phyloP scores from a whole-genome alignment of 305 asterid species.

The Fraxinus sp. region DNA sequence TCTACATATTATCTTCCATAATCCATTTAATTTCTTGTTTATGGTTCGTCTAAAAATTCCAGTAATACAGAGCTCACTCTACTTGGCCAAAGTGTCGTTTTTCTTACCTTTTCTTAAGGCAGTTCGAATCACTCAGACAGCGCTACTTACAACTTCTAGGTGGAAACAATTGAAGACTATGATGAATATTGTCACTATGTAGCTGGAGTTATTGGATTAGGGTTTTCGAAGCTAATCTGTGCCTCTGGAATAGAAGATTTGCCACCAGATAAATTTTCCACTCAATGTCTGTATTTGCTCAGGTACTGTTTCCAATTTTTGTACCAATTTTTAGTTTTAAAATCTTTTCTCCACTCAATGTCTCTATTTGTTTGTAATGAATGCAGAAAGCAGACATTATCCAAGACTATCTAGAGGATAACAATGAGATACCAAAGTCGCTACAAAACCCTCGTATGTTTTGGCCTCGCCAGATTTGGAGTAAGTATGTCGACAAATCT shows the following conservation, averaged over 20 bases:
- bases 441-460: constrained; percentile 55
- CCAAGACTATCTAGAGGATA: constrained; percentile 92
- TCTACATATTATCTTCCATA: background rate
- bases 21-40: background rate
- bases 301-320: constrained; percentile 30
- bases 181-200: constrained; percentile 58
- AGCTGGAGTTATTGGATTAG: constrained; percentile 53
- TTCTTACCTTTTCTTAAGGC: background rate
- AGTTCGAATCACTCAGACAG: background rate
- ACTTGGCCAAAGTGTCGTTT: background rate
- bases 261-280: constrained; percentile 43
- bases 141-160: constrained; percentile 27
- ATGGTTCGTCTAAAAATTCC: background rate
- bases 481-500: constrained; percentile 84
- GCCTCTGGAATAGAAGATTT: constrained; percentile 47
- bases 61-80: background rate
- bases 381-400: constrained; percentile 84
- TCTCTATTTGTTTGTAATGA: constrained; percentile 1
- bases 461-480: constrained; percentile 97
- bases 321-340: background rate
- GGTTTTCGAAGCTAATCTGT: constrained; percentile 50
- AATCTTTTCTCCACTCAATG: background rate
- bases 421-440: constrained; percentile 89
- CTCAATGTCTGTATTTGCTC: constrained; percentile 51
- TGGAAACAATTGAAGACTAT: constrained; percentile 47